Conservation (phyloP, 2,329 filamentous ascomycete genomes). For the Fusarium sp. region DNA sequence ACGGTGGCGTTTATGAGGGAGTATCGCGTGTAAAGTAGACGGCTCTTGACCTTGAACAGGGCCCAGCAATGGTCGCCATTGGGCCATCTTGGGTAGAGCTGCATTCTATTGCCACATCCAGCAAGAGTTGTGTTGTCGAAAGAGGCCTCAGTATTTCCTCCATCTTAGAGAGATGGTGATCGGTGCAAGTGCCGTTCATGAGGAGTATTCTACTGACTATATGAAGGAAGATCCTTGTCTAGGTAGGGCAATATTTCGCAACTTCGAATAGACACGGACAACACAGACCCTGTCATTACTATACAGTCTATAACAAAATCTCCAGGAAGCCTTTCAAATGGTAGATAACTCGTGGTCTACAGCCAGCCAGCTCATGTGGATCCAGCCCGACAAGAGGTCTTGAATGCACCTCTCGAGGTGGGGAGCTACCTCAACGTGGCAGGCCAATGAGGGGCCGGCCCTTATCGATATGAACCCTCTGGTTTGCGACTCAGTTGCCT, state of each 20-base stretch:
- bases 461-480: constrained; percentile 16
- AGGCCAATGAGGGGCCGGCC: constrained; percentile 7
- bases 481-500: constrained; percentile 31
- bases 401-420: not conserved
- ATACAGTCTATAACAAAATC: not conserved
- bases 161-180: not conserved
- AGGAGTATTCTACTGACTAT: too few relatives aligned
- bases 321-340: not conserved
- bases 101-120: not conserved
- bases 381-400: not conserved
- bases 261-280: not conserved
- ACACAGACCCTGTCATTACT: not conserved
- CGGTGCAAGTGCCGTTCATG: not conserved
- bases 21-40: constrained; percentile 14
- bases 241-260: not conserved
- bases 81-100: not conserved
- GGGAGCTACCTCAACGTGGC: not conserved
- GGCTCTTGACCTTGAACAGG: constrained; percentile 4
- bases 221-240: not conserved
- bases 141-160: not conserved
- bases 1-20: constrained; percentile 7
- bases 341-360: not conserved
- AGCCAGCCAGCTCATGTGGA: not conserved
- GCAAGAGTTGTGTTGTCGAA: not conserved
- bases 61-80: not conserved